Percentiles rank a stretch among this genome's conserved stretches.
These are phyloP conservation scores for Colletotrichum somersetense DNA, from an alignment of 2,329 filamentous ascomycete genomes.

Conservation along the genomic window DNA sequence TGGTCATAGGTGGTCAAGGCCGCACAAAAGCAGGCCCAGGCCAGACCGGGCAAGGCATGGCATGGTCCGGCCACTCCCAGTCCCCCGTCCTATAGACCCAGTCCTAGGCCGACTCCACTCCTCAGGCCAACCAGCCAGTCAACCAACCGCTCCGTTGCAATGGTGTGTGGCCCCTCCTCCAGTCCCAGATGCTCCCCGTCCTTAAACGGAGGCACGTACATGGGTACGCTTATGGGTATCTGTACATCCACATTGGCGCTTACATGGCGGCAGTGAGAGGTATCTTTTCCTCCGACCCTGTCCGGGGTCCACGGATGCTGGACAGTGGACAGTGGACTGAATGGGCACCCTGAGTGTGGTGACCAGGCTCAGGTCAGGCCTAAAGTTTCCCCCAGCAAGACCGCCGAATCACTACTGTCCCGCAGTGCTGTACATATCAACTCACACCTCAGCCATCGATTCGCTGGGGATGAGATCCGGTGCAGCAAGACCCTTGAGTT, in stretches of 20 bases:
- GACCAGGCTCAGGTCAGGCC: conserved; percentile 22
- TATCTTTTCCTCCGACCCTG: conserved; percentile 12
- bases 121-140: conserved; percentile 21
- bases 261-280: neutral
- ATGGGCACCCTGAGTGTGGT: neutral
- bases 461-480: conserved; percentile 13
- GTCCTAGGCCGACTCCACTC: conserved; percentile 29
- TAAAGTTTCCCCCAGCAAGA: conserved; percentile 23
- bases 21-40: conserved; percentile 34
- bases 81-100: conserved; percentile 22
- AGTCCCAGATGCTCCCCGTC: conserved; percentile 35
- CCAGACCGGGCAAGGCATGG: conserved; percentile 31
- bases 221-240: neutral
- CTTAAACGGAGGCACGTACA: conserved; percentile 9
- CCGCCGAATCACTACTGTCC: conserved; percentile 13
- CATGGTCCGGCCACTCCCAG: conserved; percentile 40
- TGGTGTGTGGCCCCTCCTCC: conserved; percentile 26
- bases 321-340: conserved; percentile 12
- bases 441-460: conserved; percentile 25
- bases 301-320: conserved; percentile 19
- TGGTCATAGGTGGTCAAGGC: conserved; percentile 40
- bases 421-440: conserved; percentile 30
- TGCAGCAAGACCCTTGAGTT: conserved; percentile 15
- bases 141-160: conserved; percentile 8
- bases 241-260: conserved; percentile 11